A percentile compares a stretch with the other conserved stretches of the same genome.
Evolutionary conservation across 768 basidiomycete species (phyloP).

Genomic region (Xerocomus brunneocitrinus): DNA sequence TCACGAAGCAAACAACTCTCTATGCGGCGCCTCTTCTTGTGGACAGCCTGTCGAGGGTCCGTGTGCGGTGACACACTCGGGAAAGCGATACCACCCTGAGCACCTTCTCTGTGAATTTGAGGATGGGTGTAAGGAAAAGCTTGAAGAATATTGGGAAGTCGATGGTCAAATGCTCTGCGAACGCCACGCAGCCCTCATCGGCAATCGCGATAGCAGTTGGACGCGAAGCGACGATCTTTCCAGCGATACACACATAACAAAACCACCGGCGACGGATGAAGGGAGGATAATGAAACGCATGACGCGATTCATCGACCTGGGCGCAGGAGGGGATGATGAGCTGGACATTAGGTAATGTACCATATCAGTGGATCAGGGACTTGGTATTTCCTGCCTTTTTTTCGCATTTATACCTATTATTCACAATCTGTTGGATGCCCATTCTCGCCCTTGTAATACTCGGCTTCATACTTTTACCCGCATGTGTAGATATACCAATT

Average conservation of each 20-base stretch:
- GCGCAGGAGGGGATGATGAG: slow-evolving; percentile 26
- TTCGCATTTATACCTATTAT: slow-evolving; percentile 17
- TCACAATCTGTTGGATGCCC: slow-evolving; percentile 13
- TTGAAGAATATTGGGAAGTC: slow-evolving; percentile 87
- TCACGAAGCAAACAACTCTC: slow-evolving; percentile 84
- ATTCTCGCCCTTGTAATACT: slow-evolving; percentile 20
- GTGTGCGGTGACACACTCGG: slow-evolving; percentile 81
- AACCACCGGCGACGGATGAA: slow-evolving; percentile 25
- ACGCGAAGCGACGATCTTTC: slow-evolving; percentile 13
- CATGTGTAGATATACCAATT: slow-evolving; percentile 2
- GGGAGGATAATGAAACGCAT: slow-evolving; percentile 68
- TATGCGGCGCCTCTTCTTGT: slow-evolving; percentile 76
- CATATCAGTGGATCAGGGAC: slow-evolving; percentile 16
- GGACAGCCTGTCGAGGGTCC: slow-evolving; percentile 91
- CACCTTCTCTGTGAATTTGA: slow-evolving; percentile 81
- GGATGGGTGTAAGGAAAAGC: slow-evolving; percentile 46
- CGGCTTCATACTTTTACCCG: slow-evolving; percentile 12
- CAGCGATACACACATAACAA: slow-evolving; percentile 7
- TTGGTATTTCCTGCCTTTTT: slow-evolving; percentile 1
- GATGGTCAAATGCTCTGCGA: slow-evolving; percentile 86
- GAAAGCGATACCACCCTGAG: slow-evolving; percentile 82
- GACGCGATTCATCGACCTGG: slow-evolving; percentile 78
- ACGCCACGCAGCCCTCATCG: slow-evolving; percentile 51
- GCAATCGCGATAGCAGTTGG: slow-evolving; percentile 23
- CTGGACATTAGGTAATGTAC: slow-evolving; percentile 31